Evolutionary conservation across 164 flowering plant species (phyloP).

Genomic region (Annona squamosa): DNA sequence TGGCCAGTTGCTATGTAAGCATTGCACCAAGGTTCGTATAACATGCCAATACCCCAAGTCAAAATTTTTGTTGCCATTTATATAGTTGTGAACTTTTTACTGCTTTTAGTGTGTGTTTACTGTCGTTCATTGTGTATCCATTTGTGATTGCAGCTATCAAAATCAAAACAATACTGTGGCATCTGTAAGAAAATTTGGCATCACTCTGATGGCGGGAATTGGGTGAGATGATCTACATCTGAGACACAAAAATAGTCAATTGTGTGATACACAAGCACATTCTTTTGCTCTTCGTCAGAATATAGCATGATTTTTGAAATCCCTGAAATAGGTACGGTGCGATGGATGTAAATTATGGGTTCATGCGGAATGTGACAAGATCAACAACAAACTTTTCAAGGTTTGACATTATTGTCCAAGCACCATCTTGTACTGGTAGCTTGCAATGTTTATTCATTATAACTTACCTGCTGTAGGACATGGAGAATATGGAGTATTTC

Average conservation of each 20-base stretch:
- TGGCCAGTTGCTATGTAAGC: conserved; percentile 50
- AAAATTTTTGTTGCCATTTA: neutral
- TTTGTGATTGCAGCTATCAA: conserved; percentile 43
- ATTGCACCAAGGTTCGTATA: conserved; percentile 65
- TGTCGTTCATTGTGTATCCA: conserved; percentile 1
- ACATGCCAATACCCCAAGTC: neutral
- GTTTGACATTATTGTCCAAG: conserved; percentile 25
- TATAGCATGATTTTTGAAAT: neutral
- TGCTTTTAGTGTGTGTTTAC: neutral
- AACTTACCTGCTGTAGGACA: conserved; percentile 36
- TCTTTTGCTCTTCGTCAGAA: neutral
- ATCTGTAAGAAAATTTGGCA: conserved; percentile 93
- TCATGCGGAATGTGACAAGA: conserved; percentile 86
- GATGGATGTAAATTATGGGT: conserved; percentile 98
- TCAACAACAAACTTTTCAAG: conserved; percentile 59
- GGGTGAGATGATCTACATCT: conserved; percentile 46
- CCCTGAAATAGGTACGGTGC: conserved; percentile 59
- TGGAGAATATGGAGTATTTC: conserved; percentile 64
- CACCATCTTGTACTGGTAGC: neutral
- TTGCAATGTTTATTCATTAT: conserved; percentile 10
- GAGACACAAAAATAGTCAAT: neutral
- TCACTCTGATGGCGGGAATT: conserved; percentile 82
- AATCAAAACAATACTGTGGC: conserved; percentile 89
- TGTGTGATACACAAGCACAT: too few relatives aligned
- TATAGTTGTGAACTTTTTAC: neutral